Evolutionary conservation across 164 flowering plant species (phyloP).

Genomic region (Paratinospora sagittata): DNA sequence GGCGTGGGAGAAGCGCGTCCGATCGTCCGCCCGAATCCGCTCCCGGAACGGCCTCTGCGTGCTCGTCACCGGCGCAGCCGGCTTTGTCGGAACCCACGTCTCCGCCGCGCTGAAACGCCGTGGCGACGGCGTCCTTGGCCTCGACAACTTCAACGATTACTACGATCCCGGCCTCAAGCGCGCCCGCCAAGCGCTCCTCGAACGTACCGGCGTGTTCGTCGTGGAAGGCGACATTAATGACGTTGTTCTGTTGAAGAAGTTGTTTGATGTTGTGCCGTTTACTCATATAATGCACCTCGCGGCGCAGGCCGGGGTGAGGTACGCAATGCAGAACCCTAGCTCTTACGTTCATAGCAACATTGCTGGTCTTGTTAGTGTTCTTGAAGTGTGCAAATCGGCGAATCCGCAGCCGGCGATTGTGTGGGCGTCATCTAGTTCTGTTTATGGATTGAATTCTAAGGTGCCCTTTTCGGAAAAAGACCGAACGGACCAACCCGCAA

Average conservation of each 20-base stretch:
- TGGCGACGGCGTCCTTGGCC: slow-evolving; percentile 85
- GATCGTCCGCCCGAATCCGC: slow-evolving; percentile 57
- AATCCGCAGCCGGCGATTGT: slow-evolving; percentile 92
- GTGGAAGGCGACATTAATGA: slow-evolving; percentile 92
- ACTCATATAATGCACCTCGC: slow-evolving; percentile 93
- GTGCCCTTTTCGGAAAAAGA: slow-evolving; percentile 86
- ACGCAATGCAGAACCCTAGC: slow-evolving; percentile 86
- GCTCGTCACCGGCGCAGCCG: slow-evolving; percentile 90
- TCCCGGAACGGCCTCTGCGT: slow-evolving; percentile 56
- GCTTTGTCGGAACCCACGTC: slow-evolving; percentile 86
- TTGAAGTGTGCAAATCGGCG: slow-evolving; percentile 73
- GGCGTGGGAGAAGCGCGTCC: slow-evolving; percentile 65
- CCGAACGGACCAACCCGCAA: slow-evolving; percentile 91
- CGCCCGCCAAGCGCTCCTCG: slow-evolving; percentile 66
- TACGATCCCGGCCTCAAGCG: slow-evolving; percentile 72
- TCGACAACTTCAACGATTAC: slow-evolving; percentile 81
- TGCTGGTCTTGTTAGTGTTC: slow-evolving; percentile 72
- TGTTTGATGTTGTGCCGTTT: slow-evolving; percentile 72
- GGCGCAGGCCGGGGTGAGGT: slow-evolving; percentile 93
- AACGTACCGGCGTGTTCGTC: slow-evolving; percentile 63
- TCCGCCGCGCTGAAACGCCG: slow-evolving; percentile 69
- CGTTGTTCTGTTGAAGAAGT: slow-evolving; percentile 42
- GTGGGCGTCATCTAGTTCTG: slow-evolving; percentile 92
- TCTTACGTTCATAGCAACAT: slow-evolving; percentile 89
- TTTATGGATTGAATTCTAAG: slow-evolving; percentile 76